Conservation (phyloP, 768 basidiomycete genomes). For the Tulasnella sp. region DNA sequence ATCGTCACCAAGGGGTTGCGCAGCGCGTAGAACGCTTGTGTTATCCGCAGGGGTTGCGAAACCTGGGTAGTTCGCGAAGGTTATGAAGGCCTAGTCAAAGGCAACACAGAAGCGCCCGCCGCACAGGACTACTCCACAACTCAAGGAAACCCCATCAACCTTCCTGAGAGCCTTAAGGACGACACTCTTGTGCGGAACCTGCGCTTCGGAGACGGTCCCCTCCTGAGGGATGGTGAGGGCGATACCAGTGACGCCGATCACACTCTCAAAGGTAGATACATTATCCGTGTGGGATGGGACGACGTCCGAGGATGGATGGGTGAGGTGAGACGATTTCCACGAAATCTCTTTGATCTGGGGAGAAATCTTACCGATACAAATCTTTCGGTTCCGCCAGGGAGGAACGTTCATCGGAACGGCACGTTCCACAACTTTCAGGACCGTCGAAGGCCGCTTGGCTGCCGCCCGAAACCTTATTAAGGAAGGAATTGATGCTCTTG, state of each 20-base stretch:
- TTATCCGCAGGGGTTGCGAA: slow-evolving; percentile 74
- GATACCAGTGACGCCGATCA: slow-evolving; percentile 66
- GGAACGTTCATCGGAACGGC: slow-evolving; percentile 97
- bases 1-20: not conserved
- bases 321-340: slow-evolving; percentile 49
- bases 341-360: not conserved
- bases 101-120: slow-evolving; percentile 50
- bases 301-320: slow-evolving; percentile 95
- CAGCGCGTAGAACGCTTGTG: not conserved
- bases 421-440: slow-evolving; percentile 78
- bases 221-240: slow-evolving; percentile 66
- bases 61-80: slow-evolving; percentile 96
- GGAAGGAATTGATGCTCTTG: slow-evolving; percentile 95
- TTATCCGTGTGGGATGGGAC: slow-evolving; percentile 95
- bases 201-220: slow-evolving; percentile 74
- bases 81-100: slow-evolving; percentile 94
- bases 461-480: slow-evolving; percentile 90
- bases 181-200: slow-evolving; percentile 57
- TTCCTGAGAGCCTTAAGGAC: slow-evolving; percentile 33
- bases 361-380: slow-evolving; percentile 13
- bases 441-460: slow-evolving; percentile 76
- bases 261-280: slow-evolving; percentile 84
- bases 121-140: slow-evolving; percentile 28
- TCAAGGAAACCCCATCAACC: slow-evolving; percentile 30
- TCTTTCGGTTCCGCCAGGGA: slow-evolving; percentile 48